These are phyloP conservation scores for Schoenoplectus tabernaemontani DNA, from an alignment of 202 grass and related monocot genomes.

Conservation along the genomic window DNA sequence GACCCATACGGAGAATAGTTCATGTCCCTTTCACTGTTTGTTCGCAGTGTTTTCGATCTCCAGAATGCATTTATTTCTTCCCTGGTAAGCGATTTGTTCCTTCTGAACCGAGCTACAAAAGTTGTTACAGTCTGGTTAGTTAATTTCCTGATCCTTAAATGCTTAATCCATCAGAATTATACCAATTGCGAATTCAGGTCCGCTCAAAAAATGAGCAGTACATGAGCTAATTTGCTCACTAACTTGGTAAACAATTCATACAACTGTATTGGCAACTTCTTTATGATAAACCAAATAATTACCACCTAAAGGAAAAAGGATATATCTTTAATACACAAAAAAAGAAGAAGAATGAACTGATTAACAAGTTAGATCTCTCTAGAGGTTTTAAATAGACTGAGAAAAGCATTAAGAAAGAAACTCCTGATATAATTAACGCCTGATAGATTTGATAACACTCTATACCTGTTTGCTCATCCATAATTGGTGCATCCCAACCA, in stretches of 20 bases:
- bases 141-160: neutral
- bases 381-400: too few species aligned
- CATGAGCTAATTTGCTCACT: neutral
- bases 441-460: neutral
- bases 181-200: neutral
- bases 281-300: too few species aligned
- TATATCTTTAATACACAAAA: too few species aligned
- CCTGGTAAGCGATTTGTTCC: slow-evolving; percentile 68
- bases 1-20: neutral
- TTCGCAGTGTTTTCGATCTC: slow-evolving; percentile 25
- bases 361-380: too few species aligned
- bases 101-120: slow-evolving; percentile 36
- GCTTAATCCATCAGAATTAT: neutral
- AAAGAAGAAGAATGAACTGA: too few species aligned
- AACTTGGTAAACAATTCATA: too few species aligned
- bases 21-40: neutral
- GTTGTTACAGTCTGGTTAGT: neutral
- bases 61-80: slow-evolving; percentile 76
- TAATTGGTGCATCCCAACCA: slow-evolving; percentile 59
- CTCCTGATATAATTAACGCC: neutral
- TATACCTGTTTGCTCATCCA: slow-evolving; percentile 39
- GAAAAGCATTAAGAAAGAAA: too few species aligned
- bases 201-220: neutral
- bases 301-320: too few species aligned
- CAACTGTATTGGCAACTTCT: too few species aligned